Evolutionary conservation across 2,329 filamentous ascomycete species (phyloP).

Genomic region (Cryphonectria radicalis): DNA sequence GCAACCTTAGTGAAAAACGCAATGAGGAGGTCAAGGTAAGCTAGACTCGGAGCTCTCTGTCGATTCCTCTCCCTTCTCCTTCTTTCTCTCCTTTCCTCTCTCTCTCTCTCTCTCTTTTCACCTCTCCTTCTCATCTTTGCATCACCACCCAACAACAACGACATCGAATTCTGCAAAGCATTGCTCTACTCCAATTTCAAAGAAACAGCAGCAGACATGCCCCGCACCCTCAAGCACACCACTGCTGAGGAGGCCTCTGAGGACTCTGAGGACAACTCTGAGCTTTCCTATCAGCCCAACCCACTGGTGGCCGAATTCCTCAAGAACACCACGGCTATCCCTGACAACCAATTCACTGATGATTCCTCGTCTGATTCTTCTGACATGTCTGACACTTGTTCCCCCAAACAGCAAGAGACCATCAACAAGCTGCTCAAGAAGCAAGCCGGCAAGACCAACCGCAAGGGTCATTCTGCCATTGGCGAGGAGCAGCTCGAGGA

Average conservation of each 20-base stretch:
- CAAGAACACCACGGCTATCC: background rate
- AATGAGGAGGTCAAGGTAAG: conserved; percentile 67
- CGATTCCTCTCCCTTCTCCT: background rate
- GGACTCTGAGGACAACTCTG: background rate
- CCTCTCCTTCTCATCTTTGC: background rate
- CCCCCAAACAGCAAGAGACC: conserved; percentile 58
- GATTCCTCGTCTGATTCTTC: conserved; percentile 9
- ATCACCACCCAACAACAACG: background rate
- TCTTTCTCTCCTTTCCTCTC: background rate
- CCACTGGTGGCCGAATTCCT: background rate
- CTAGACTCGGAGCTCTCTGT: background rate
- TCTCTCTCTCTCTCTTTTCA: too few relatives aligned
- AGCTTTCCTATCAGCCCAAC: background rate
- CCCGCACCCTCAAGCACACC: background rate
- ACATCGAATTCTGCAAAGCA: background rate
- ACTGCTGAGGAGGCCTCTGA: background rate
- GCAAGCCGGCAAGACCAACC: conserved; percentile 75
- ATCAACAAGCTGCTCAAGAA: conserved; percentile 90
- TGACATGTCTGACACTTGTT: conserved; percentile 3
- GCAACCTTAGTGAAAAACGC: conserved; percentile 67
- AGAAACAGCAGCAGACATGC: background rate
- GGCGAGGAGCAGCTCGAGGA: conserved; percentile 49
- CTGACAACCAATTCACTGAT: background rate
- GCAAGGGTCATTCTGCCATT: conserved; percentile 50
- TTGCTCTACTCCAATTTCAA: background rate